Evolutionary conservation across 2,329 filamentous ascomycete species (phyloP).

Genomic region (Talaromyces rugulosus): DNA sequence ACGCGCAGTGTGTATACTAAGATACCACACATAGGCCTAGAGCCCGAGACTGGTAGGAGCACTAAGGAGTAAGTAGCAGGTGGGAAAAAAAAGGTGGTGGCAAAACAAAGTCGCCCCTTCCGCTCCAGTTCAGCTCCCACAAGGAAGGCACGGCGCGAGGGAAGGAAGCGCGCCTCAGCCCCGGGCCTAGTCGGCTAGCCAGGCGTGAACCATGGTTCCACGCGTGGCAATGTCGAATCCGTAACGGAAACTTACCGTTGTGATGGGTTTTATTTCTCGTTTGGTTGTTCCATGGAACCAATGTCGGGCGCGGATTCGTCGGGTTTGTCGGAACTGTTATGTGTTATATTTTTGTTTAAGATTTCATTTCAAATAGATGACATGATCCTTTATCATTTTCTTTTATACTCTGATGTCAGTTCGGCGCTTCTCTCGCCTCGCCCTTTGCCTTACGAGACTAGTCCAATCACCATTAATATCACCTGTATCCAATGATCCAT

Average conservation of each 20-base stretch:
- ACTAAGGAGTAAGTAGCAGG: too few species aligned
- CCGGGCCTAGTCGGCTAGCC: background rate
- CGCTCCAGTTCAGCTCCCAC: background rate
- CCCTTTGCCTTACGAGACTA: background rate
- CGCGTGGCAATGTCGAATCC: background rate
- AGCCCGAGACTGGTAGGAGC: too few species aligned
- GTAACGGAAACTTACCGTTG: background rate
- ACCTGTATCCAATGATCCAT: background rate
- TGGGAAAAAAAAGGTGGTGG: background rate
- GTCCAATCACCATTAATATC: too few species aligned
- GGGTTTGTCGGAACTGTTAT: background rate
- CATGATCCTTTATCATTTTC: background rate
- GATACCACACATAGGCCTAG: too few species aligned
- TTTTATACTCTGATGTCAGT: background rate
- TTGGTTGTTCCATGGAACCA: background rate
- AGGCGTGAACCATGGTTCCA: background rate
- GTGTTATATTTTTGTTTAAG: background rate
- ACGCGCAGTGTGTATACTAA: background rate
- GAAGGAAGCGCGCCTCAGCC: background rate
- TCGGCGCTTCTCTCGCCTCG: background rate
- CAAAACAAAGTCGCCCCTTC: background rate
- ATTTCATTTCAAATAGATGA: background rate
- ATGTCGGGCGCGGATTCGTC: background rate
- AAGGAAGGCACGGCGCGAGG: background rate
- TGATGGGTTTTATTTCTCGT: background rate